Evolutionary conservation across 371 early-diverging fungal species (phyloP).

Genomic region (Polyrhizophydium stewartii): DNA sequence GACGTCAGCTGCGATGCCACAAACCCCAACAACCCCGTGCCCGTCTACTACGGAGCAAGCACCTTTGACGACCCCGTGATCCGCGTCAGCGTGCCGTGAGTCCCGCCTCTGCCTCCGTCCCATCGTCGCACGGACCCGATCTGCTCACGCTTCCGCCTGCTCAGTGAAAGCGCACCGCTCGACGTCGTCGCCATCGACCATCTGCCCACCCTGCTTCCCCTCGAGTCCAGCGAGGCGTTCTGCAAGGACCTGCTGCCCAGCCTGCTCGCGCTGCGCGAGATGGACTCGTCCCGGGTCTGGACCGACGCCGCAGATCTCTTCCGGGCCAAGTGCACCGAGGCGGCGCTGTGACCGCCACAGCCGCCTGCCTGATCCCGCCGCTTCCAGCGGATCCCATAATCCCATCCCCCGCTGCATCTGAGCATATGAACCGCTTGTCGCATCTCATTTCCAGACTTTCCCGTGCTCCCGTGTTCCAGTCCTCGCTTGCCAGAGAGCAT

Average conservation of each 20-base stretch:
- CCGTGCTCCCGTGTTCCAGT: no score
- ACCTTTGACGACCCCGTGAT: conserved; percentile 91
- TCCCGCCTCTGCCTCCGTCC: neutral
- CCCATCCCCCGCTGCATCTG: no score
- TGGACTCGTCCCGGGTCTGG: conserved; percentile 76
- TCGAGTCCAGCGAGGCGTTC: conserved; percentile 88
- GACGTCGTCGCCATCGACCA: conserved; percentile 96
- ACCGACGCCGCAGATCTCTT: conserved; percentile 77
- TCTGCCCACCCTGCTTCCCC: conserved; percentile 89
- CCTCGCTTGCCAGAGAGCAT: no score
- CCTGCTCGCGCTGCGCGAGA: conserved; percentile 43
- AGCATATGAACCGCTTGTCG: no score
- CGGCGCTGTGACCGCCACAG: neutral
- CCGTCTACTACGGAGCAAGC: conserved; percentile 84
- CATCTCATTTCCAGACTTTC: no score
- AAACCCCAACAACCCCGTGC: conserved; percentile 96
- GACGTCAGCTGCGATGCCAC: conserved; percentile 97
- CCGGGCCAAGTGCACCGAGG: conserved; percentile 63
- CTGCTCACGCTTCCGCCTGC: no score
- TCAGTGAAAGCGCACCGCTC: conserved; percentile 24
- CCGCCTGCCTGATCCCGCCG: no score
- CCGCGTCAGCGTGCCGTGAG: conserved; percentile 50
- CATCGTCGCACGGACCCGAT: no score
- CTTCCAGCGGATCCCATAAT: no score
- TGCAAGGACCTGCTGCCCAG: conserved; percentile 80